A percentile compares a stretch with the other conserved stretches of the same genome.
phyloP scores from a whole-genome alignment of 805 yeast genomes.

The Kazachstania psychrophila region DNA sequence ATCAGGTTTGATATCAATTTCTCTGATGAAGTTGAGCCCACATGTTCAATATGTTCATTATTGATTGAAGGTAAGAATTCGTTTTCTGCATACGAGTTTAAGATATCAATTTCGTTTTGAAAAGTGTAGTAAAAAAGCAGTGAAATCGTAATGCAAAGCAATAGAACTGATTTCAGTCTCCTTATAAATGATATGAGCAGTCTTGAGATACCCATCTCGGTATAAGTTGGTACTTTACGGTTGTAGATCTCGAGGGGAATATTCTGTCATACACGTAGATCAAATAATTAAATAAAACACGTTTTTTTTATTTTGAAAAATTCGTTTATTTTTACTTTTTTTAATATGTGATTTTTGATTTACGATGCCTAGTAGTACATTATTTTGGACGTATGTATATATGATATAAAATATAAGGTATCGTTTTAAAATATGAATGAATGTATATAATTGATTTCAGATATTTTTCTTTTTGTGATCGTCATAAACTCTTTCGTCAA shows the following conservation, averaged over 20 bases:
- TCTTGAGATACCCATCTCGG: conserved; percentile 11
- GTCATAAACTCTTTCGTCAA: conserved; percentile 65
- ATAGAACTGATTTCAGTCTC: conserved; percentile 21
- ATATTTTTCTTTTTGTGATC: conserved; percentile 5
- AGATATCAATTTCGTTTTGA: conserved; percentile 29
- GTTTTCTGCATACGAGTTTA: conserved; percentile 30
- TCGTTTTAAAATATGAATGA: neutral
- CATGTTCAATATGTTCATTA: conserved; percentile 1
- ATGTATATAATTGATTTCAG: neutral
- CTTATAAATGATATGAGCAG: conserved; percentile 11
- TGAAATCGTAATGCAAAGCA: conserved; percentile 23
- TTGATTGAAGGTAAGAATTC: conserved; percentile 28
- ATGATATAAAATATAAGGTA: too few relatives aligned
- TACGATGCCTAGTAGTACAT: too few relatives aligned
- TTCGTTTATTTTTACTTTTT: too few relatives aligned
- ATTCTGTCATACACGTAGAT: neutral
- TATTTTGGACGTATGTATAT: neutral
- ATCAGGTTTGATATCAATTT: conserved; percentile 1
- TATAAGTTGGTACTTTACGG: neutral
- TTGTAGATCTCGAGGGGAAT: conserved; percentile 7
- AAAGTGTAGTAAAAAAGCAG: conserved; percentile 30
- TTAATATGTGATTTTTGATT: too few relatives aligned
- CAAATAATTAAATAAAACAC: neutral
- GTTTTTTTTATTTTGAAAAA: too few relatives aligned
- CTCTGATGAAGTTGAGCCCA: neutral